phyloP scores from a whole-genome alignment of 2,329 filamentous ascomycete genomes.

The Aureobasidium leucospermi region DNA sequence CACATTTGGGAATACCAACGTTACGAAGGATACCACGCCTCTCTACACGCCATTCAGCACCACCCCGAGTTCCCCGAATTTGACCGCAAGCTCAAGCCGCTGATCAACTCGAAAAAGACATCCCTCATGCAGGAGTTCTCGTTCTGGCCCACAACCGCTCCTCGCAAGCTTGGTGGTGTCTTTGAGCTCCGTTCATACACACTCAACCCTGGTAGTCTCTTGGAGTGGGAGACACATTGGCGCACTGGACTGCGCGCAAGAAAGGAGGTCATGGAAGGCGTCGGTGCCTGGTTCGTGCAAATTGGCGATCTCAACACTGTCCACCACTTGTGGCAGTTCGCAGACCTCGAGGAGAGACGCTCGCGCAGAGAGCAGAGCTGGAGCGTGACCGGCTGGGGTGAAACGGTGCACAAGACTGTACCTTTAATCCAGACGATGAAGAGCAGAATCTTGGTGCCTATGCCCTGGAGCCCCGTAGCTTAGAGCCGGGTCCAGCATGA shows the following conservation, averaged over 20 bases:
- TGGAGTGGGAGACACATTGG: conserved; percentile 99
- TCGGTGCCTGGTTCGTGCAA: conserved; percentile 94
- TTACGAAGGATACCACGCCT: conserved; percentile 92
- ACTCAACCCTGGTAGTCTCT: conserved; percentile 85
- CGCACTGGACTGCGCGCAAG: conserved; percentile 82
- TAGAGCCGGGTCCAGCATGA: not conserved
- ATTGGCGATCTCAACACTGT: conserved; percentile 97
- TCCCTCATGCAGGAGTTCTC: conserved; percentile 99
- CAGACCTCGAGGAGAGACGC: conserved; percentile 89
- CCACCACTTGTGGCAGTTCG: conserved; percentile 98
- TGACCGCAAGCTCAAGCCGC: conserved; percentile 72
- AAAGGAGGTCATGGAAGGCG: conserved; percentile 92
- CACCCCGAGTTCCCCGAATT: conserved; percentile 81
- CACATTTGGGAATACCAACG: conserved; percentile 99
- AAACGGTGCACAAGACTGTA: conserved; percentile 97
- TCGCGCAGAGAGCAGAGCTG: conserved; percentile 88
- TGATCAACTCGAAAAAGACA: conserved; percentile 76
- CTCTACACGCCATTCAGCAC: conserved; percentile 72
- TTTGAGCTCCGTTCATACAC: conserved; percentile 98
- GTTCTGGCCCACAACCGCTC: conserved; percentile 95
- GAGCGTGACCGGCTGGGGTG: conserved; percentile 89
- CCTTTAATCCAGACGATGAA: conserved; percentile 96
- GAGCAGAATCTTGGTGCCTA: conserved; percentile 83
- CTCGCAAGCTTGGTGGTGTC: conserved; percentile 79
- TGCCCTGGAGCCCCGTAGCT: conserved; percentile 79